These are phyloP conservation scores for Endotrypanum monterogeii DNA, from an alignment of 208 protist genomes.

Conservation along the genomic window DNA sequence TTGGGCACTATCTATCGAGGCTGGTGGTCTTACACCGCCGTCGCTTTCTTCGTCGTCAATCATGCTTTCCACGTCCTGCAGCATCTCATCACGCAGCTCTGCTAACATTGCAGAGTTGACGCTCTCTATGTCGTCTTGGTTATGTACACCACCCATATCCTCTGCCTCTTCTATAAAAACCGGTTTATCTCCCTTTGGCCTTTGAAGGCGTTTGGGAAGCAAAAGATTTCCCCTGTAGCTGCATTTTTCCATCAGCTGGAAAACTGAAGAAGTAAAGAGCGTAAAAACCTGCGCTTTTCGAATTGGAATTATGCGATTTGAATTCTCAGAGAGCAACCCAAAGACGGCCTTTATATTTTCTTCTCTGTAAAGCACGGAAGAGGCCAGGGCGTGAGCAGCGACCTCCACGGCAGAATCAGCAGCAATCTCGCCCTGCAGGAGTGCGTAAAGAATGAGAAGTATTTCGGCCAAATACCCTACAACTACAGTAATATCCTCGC, in stretches of 20 bases:
- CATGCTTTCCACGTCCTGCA: constrained; percentile 32
- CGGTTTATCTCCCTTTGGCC: constrained; percentile 18
- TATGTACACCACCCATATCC: constrained; percentile 11
- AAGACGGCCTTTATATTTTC: constrained; percentile 79
- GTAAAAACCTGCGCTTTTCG: constrained; percentile 49
- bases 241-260: constrained; percentile 87
- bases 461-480: constrained; percentile 76
- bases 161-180: constrained; percentile 17
- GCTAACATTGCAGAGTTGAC: constrained; percentile 34
- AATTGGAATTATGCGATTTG: constrained; percentile 39
- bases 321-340: constrained; percentile 57
- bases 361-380: constrained; percentile 82
- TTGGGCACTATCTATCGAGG: not conserved
- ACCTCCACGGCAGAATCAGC: constrained; percentile 61
- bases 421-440: constrained; percentile 76
- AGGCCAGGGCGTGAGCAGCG: constrained; percentile 81
- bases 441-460: constrained; percentile 69
- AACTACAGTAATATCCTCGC: constrained; percentile 53
- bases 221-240: constrained; percentile 78
- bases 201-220: constrained; percentile 56
- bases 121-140: constrained; percentile 38
- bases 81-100: constrained; percentile 41
- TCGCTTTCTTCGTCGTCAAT: constrained; percentile 40
- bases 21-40: not conserved
- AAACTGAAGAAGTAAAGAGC: constrained; percentile 73